Evolutionary conservation across 2,329 filamentous ascomycete species (phyloP), one percentile per base, ranked within the genome.

Genomic region (Aspergillus hiratsukae): DNA sequence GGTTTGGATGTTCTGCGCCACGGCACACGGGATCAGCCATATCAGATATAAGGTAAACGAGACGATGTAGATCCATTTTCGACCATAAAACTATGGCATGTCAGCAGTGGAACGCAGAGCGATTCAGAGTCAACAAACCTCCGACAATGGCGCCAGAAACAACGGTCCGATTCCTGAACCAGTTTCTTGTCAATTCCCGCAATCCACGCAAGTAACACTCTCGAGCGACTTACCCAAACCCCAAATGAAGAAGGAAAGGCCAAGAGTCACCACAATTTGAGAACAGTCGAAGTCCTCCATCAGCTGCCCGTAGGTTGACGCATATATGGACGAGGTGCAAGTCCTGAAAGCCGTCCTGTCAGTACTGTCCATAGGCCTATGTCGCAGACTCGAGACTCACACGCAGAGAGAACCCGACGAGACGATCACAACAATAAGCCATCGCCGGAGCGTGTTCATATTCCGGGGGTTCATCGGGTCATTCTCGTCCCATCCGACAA

Each of bases 321-420:
- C 93, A 73, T 97, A 96, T 65, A 96, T 85, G n/a, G 91, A 94
- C 49, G 88, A 92, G 1, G 89, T 85, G 69, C 87, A 91, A 8
- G 91, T 96, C 53, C 88, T 91, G 65, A 14, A 45, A 58, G 49
- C 41, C 40, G 50, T 25, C 35, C 7, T 46, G 6, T 14, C 17
- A 56, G 37, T 29, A 53, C 45, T 28, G 14, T 37, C 31, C 17
- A 8, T 49, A 53, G 19, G 27, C 21, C 27, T 29, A 28, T 14
- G 23, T 45, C 45, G 48, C 25, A 53, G 19, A 9, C 49, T 27
- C 21, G 21, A 35, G n/a, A 86, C 89, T 81, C 81, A 92, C 88
- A 96, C 91, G 72, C 90, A 93, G 57, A 94, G 79, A 49, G 89
- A 89, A 7, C 87, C 88, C 54, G 81, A 70, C 9, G 87, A 86